These are phyloP conservation scores for Eimeria maxima DNA, from an alignment of 169 alveolate genomes.

Conservation along the genomic window DNA sequence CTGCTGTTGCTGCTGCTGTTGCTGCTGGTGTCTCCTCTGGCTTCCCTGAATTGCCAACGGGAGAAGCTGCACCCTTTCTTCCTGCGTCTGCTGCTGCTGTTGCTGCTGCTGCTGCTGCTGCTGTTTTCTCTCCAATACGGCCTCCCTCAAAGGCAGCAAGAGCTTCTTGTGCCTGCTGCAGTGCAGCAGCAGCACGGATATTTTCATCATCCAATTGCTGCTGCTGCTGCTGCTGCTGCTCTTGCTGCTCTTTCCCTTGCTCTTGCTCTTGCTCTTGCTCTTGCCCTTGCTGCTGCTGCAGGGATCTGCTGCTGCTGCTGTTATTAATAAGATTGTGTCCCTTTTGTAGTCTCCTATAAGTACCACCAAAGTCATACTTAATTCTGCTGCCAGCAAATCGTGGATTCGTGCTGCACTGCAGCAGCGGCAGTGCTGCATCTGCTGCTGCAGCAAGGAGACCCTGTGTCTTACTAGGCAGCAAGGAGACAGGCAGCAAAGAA, in stretches of 20 bases:
- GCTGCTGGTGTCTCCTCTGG: conserved; percentile 5
- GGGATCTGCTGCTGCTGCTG: background rate
- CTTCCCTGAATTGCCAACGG: background rate
- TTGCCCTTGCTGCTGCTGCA: no score
- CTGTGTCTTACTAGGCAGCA: background rate
- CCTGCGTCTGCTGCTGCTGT: conserved; percentile 22
- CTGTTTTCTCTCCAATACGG: background rate
- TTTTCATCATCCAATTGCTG: background rate
- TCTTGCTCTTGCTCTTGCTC: background rate
- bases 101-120: conserved; percentile 52
- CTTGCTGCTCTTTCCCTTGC: conserved; percentile 43
- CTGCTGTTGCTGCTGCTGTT: conserved; percentile 52
- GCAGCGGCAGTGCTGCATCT: conserved; percentile 12
- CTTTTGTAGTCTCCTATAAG: conserved; percentile 10
- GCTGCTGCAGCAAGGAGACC: conserved; percentile 47
- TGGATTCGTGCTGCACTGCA: background rate
- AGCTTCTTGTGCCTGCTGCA: background rate
- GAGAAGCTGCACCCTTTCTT: background rate
- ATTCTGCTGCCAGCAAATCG: conserved; percentile 61
- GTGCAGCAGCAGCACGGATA: background rate
- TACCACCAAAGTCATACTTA: background rate
- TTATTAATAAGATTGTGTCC: background rate
- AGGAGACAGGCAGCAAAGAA: background rate
- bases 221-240: conserved; percentile 54
- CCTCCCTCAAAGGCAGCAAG: conserved; percentile 13